phyloP scores from a whole-genome alignment of 805 yeast genomes.

The Candida corydali region DNA sequence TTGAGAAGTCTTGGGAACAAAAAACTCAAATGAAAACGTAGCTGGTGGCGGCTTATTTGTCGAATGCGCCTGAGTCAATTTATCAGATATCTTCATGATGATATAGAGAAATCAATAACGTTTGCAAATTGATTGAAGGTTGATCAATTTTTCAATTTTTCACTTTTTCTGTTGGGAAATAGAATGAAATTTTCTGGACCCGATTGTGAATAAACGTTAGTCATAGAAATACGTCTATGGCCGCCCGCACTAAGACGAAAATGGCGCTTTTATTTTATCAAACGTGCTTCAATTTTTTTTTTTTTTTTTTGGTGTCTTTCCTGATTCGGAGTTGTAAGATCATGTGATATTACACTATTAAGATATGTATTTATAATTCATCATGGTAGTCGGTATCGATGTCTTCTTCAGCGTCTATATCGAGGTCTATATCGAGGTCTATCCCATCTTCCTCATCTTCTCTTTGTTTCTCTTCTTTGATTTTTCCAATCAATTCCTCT shows the following conservation, averaged over 20 bases:
- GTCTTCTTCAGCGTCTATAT: not conserved
- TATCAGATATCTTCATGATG: slow-evolving; percentile 39
- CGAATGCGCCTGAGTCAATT: slow-evolving; percentile 40
- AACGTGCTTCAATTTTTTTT: not conserved
- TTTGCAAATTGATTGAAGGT: no score
- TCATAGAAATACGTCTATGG: no score
- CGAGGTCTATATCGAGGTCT: not conserved
- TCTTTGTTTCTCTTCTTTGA: not conserved
- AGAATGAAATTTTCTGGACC: no score
- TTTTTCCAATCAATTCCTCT: slow-evolving; percentile 16
- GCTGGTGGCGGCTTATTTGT: slow-evolving; percentile 43
- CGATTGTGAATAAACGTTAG: no score
- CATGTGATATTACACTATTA: slow-evolving; percentile 2
- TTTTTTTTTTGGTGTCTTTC: no score
- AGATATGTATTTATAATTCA: slow-evolving; percentile 8
- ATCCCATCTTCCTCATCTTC: not conserved
- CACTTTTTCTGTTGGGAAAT: not conserved
- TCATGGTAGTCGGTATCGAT: slow-evolving; percentile 8
- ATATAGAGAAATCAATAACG: not conserved
- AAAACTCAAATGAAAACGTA: slow-evolving; percentile 93
- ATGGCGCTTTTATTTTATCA: not conserved
- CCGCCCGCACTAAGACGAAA: not conserved
- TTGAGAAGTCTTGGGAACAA: slow-evolving; percentile 95
- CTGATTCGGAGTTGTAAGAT: not conserved
- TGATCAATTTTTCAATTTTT: not conserved